A percentile compares a stretch with the other conserved stretches of the same genome.
Evolutionary conservation across 1,139 yeast genomes (phyloP).

Genomic region (Yamadazyma kanchanaburiensis): DNA sequence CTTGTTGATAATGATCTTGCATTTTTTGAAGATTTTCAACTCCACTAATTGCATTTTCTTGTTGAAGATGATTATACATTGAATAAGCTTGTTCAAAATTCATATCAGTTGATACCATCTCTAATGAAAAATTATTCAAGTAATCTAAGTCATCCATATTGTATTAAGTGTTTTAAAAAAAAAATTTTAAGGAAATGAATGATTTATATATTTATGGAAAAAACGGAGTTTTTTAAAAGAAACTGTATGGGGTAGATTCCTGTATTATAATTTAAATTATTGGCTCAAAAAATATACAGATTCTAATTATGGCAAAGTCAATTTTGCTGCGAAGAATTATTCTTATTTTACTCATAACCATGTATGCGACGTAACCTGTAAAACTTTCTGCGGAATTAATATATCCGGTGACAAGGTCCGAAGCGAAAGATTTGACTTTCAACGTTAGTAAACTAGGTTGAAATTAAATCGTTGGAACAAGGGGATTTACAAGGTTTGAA

Average conservation of each 20-base stretch:
- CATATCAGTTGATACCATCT: slow-evolving; percentile 39
- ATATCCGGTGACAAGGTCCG: no score
- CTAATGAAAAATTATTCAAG: slow-evolving; percentile 20
- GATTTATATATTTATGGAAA: background rate
- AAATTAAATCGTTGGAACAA: no score
- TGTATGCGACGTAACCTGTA: slow-evolving; percentile 1
- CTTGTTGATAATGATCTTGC: slow-evolving; percentile 15
- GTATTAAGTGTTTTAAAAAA: background rate
- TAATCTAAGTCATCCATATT: slow-evolving; percentile 10
- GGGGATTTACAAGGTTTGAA: no score
- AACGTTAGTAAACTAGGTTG: no score
- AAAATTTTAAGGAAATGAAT: background rate
- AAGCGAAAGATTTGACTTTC: no score
- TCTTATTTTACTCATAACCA: background rate
- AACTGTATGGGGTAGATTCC: slow-evolving; percentile 2
- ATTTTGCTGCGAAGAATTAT: background rate
- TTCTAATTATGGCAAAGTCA: background rate
- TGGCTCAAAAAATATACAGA: background rate
- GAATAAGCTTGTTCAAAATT: slow-evolving; percentile 47
- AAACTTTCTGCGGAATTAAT: background rate
- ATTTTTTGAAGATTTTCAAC: slow-evolving; percentile 40
- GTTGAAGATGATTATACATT: slow-evolving; percentile 40
- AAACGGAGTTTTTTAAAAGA: background rate
- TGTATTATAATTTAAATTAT: slow-evolving; percentile 1
- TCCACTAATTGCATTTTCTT: slow-evolving; percentile 33